Conservation (phyloP, 176 grass and related monocot species). For the Coix lacrymajobi region DNA sequence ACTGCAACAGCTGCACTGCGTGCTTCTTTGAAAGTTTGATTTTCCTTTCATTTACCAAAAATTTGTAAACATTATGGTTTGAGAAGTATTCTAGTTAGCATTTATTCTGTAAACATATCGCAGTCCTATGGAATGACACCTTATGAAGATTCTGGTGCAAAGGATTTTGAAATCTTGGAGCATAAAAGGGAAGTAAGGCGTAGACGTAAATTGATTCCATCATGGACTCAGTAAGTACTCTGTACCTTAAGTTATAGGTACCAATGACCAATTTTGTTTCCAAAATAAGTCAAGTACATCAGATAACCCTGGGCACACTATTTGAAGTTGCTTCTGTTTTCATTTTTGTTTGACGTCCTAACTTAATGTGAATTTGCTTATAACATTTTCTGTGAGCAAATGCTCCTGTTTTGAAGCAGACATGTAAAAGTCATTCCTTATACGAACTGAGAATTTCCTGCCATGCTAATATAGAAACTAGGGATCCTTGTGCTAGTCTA, state of each 20-base stretch:
- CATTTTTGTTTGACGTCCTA: not conserved
- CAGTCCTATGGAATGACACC: constrained; percentile 76
- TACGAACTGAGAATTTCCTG: not conserved
- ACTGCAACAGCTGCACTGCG: not conserved
- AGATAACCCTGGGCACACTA: not conserved
- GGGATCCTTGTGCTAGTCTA: not conserved
- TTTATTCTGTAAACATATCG: constrained; percentile 1
- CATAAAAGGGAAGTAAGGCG: constrained; percentile 39
- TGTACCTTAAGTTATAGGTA: not conserved
- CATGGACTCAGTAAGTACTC: constrained; percentile 51
- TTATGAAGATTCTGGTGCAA: constrained; percentile 64
- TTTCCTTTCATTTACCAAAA: not conserved
- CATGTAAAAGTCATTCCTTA: not conserved
- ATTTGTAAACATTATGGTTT: not conserved
- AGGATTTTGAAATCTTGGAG: constrained; percentile 31
- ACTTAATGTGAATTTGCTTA: not conserved
- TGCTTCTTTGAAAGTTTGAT: not conserved
- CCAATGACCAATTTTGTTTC: not conserved
- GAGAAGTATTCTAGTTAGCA: not conserved
- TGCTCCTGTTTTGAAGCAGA: not conserved
- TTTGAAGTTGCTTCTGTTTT: not conserved
- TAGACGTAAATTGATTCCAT: constrained; percentile 48
- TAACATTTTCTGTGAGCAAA: not conserved
- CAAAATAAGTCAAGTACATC: not conserved
- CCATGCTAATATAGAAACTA: constrained; percentile 22